Conservation (phyloP, 441 rosid genomes). For the Flueggea neowawraea region DNA sequence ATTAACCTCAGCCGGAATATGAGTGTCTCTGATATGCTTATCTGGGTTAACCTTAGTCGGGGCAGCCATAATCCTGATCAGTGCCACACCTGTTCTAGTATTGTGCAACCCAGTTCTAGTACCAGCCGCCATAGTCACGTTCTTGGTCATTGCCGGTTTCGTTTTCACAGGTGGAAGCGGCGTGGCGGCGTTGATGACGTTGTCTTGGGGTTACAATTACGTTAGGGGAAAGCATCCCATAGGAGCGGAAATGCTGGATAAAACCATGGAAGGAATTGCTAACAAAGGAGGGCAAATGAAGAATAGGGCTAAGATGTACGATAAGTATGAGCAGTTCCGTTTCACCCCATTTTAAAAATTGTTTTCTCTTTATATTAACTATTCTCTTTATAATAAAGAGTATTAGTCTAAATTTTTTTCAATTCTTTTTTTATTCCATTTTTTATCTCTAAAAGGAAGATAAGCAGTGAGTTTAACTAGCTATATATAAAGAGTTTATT, state of each 20-base stretch:
- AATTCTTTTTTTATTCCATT: too few species aligned
- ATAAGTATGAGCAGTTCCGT: constrained; percentile 27
- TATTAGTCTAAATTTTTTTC: too few species aligned
- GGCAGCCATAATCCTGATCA: constrained; percentile 43
- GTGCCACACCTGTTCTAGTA: constrained; percentile 57
- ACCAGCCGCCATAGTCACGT: constrained; percentile 35
- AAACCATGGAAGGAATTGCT: constrained; percentile 30
- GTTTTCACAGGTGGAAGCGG: constrained; percentile 53
- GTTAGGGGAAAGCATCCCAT: constrained; percentile 48
- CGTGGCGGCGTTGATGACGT: constrained; percentile 38
- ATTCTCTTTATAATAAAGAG: too few species aligned
- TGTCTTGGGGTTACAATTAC: constrained; percentile 55
- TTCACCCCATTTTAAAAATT: too few species aligned
- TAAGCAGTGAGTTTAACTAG: too few species aligned
- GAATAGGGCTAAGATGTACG: constrained; percentile 31
- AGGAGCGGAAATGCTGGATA: constrained; percentile 55
- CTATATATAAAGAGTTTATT: too few species aligned
- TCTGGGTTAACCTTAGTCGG: constrained; percentile 47
- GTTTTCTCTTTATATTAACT: too few species aligned
- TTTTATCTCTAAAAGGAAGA: too few species aligned
- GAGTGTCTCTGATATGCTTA: too few species aligned
- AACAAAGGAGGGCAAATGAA: constrained; percentile 29
- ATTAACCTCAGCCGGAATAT: too few species aligned
- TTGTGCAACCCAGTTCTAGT: constrained; percentile 53
- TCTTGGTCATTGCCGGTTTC: constrained; percentile 34